These are phyloP conservation scores for Mucor indicus DNA, from an alignment of 371 early-diverging fungal genomes.

Conservation along the genomic window DNA sequence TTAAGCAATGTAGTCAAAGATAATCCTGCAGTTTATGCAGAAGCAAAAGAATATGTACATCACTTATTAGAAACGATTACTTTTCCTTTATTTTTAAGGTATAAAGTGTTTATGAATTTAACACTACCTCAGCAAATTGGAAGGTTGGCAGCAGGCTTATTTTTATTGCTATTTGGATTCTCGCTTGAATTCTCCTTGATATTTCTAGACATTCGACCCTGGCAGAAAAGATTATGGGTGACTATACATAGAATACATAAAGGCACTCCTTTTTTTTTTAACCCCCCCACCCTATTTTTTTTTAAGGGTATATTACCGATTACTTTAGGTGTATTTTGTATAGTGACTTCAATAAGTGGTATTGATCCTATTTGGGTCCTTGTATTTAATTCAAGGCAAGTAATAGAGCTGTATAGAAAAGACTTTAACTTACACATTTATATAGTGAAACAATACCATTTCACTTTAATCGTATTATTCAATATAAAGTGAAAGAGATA, in stretches of 20 bases:
- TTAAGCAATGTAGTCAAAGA: constrained; percentile 9
- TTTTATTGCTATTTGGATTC: constrained; percentile 53
- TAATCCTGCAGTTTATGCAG: constrained; percentile 47
- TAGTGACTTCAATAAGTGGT: constrained; percentile 33
- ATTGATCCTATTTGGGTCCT: constrained; percentile 47
- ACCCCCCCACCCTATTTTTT: background rate
- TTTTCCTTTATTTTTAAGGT: constrained; percentile 56
- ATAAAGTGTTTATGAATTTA: constrained; percentile 57
- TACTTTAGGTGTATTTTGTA: constrained; percentile 31
- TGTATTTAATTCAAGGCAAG: constrained; percentile 39
- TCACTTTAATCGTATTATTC: constrained; percentile 34
- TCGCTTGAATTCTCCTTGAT: constrained; percentile 55
- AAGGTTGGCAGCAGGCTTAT: constrained; percentile 45
- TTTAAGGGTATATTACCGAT: constrained; percentile 41
- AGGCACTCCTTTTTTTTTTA: background rate
- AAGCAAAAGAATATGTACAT: constrained; percentile 54
- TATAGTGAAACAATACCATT: constrained; percentile 43
- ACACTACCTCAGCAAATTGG: constrained; percentile 52
- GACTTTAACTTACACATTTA: background rate
- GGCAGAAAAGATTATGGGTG: constrained; percentile 57
- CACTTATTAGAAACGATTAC: constrained; percentile 43
- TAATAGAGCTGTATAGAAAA: background rate
- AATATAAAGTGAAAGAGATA: constrained; percentile 25
- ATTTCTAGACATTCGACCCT: constrained; percentile 53
- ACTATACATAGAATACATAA: constrained; percentile 4